Base-by-base conservation (phyloP, 805 yeast genomes). In the Metschnikowia peoriensis region DNA sequence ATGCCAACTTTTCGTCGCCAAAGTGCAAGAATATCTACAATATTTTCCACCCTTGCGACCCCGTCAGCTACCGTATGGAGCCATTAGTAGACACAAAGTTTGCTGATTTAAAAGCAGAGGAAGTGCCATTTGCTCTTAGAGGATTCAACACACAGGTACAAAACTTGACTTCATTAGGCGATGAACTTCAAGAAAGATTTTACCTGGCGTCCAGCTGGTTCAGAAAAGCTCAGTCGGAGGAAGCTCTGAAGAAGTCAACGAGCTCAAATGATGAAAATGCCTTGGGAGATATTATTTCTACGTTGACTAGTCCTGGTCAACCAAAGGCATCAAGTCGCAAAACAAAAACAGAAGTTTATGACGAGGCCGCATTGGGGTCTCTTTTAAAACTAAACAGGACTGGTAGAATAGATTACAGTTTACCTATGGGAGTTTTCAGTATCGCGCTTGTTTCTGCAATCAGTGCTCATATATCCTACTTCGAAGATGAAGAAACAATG, bases 41-140 rank as follows among this genome's bases (percentile, higher is more conserved):
- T 64, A 70, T 94, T 6, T 90, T 88, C 71, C 96, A 93, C 60
- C 89, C 93, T 0, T 86, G 96, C 58, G 99, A 93, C 64, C 97
- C 97, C 0, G 85, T 94, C 40, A 92, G 93, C 0, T 90, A 92
- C 62, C 75, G 98, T 50, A 70, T 92, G 52, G 99, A 93, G 67
- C 99, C 99, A 1, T 70, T 93, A 52, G 78, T 92, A 6, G 69
- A 74, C 54, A 73, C 77, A 17, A 68, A 64, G 54, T 75, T 85
- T 57, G 71, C 83, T 0, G 65, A 72, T 8, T 68, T 77, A 51
- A 75, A 77, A 55, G 88, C 93, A 0, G 82, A 75, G 50, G 69
- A 71, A 15, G 76, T 88, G 14, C 86, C 89, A 1, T 83, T 79
- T 59, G 81, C 82, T 0, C 67, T 69, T 7, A 71, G 73, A 44